A percentile compares a stretch with the other conserved stretches of the same genome.
These are phyloP conservation scores for Aspergillus candidus DNA, from an alignment of 2,329 filamentous ascomycete genomes.

Conservation along the genomic window DNA sequence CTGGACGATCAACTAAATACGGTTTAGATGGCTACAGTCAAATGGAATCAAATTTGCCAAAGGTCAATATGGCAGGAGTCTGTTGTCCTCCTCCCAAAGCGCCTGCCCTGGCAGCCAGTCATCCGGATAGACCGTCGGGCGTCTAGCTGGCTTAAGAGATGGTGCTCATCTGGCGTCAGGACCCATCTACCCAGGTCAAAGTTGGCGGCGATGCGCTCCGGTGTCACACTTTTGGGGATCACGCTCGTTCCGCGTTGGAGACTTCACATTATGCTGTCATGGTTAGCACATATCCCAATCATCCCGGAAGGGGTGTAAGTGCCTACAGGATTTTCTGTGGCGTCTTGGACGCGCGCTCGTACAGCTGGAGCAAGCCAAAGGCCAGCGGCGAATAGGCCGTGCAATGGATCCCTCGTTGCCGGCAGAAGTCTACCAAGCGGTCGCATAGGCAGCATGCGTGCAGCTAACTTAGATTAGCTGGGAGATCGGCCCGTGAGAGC, in stretches of 20 bases:
- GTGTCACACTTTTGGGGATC: slow-evolving; percentile 71
- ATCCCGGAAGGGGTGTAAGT: not conserved
- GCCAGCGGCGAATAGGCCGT: slow-evolving; percentile 66
- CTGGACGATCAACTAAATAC: too few species aligned
- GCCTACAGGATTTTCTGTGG: slow-evolving; percentile 16
- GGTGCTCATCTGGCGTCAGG: not conserved
- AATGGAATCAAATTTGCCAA: too few species aligned
- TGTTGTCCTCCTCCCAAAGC: too few species aligned
- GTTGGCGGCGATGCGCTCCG: slow-evolving; percentile 64
- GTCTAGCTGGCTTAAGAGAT: too few species aligned
- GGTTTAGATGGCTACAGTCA: too few species aligned
- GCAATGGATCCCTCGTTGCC: slow-evolving; percentile 65
- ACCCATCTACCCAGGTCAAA: slow-evolving; percentile 51
- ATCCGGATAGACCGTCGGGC: too few species aligned
- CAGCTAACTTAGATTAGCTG: slow-evolving; percentile 21
- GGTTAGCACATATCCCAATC: not conserved
- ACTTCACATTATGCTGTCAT: slow-evolving; percentile 58
- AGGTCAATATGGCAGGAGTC: too few species aligned
- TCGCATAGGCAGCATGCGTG: slow-evolving; percentile 70
- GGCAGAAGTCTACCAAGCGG: slow-evolving; percentile 60
- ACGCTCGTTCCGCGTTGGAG: slow-evolving; percentile 68
- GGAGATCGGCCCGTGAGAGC: slow-evolving; percentile 33
- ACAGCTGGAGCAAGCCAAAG: slow-evolving; percentile 64
- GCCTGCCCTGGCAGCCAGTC: too few species aligned
- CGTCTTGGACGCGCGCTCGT: slow-evolving; percentile 37